These are phyloP conservation scores for Colletotrichum cereale DNA, from an alignment of 2,329 filamentous ascomycete genomes.

Conservation along the genomic window DNA sequence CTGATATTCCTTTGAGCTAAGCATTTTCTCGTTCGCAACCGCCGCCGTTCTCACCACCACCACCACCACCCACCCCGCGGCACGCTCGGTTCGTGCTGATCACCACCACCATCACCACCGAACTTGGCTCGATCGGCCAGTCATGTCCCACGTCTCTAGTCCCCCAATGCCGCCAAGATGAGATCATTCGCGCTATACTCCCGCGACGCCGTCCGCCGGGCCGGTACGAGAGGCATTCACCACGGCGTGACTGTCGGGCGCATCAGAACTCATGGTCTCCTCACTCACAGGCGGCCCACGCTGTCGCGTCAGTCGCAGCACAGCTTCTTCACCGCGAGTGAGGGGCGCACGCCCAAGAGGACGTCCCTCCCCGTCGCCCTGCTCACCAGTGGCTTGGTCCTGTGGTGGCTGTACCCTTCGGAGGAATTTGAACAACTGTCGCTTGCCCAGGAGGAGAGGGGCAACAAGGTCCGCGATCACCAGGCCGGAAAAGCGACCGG, in stretches of 20 bases:
- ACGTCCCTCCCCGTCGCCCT: constrained; percentile 50
- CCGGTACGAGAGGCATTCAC: constrained; percentile 24
- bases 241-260: constrained; percentile 34
- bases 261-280: constrained; percentile 34
- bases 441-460: constrained; percentile 26
- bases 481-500: constrained; percentile 44
- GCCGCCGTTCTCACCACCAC: neutral
- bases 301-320: constrained; percentile 39
- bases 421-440: constrained; percentile 57
- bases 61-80: constrained; percentile 1
- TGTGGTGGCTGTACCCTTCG: constrained; percentile 59
- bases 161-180: constrained; percentile 29
- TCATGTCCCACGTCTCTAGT: constrained; percentile 32
- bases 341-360: constrained; percentile 41
- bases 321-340: constrained; percentile 39
- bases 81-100: constrained; percentile 18
- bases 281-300: constrained; percentile 21
- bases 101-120: constrained; percentile 11
- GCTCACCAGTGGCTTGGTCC: constrained; percentile 52
- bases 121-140: constrained; percentile 22
- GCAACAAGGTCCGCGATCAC: constrained; percentile 30
- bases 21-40: neutral
- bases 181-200: constrained; percentile 26
- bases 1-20: constrained; percentile 8
- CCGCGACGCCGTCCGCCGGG: constrained; percentile 18